Conservation (phyloP, 208 protist species). For the Tritrichomonas musculus region DNA sequence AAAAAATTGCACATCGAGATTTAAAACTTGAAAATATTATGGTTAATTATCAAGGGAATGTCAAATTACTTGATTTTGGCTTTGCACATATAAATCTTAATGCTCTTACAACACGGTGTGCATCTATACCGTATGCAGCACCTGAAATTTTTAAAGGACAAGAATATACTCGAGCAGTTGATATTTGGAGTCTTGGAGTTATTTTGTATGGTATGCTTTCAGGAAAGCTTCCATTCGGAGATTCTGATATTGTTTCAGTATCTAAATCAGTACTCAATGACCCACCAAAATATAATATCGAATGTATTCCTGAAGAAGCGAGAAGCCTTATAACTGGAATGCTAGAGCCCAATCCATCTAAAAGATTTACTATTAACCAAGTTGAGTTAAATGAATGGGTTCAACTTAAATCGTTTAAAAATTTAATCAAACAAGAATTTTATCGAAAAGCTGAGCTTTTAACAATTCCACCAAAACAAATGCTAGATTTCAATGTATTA, state of each 20-base stretch:
- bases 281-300: no score
- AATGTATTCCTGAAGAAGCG: not conserved
- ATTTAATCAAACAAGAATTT: no score
- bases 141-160: not conserved
- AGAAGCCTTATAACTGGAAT: not conserved
- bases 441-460: no score
- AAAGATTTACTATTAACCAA: not conserved
- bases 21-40: slow-evolving; percentile 3
- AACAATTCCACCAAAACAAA: no score
- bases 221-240: not conserved
- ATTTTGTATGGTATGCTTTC: not conserved
- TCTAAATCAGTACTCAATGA: not conserved
- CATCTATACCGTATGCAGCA: not conserved
- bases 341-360: not conserved
- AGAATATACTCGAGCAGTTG: not conserved
- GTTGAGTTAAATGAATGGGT: not conserved
- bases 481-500: no score
- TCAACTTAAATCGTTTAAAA: no score
- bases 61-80: slow-evolving; percentile 12
- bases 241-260: not conserved
- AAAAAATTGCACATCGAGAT: not conserved
- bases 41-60: not conserved
- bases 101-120: not conserved
- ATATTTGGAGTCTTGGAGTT: slow-evolving; percentile 15
- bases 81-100: slow-evolving; percentile 4